phyloP scores from a whole-genome alignment of 768 basidiomycete species.

The Rhodotorula kratochvilovae region DNA sequence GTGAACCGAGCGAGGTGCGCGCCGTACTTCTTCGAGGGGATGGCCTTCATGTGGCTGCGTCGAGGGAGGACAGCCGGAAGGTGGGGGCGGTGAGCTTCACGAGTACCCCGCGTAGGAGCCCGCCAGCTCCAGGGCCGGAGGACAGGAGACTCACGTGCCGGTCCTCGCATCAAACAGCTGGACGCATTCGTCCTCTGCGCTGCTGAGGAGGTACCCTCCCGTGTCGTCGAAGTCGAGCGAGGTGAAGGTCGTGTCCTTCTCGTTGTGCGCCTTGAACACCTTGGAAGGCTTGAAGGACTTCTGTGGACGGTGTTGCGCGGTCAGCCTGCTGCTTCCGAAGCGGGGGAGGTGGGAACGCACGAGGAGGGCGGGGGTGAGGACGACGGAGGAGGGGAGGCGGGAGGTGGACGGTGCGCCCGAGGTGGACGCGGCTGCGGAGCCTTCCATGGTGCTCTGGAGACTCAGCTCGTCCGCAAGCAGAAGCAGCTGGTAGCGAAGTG shows the following conservation, averaged over 20 bases:
- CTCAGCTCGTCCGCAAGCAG: no score
- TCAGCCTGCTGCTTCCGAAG: no score
- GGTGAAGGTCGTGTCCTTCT: conserved; percentile 63
- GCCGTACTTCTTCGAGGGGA: conserved; percentile 94
- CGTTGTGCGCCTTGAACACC: conserved; percentile 75
- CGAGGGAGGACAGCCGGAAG: conserved; percentile 8
- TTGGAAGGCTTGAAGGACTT: conserved; percentile 70
- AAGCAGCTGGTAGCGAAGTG: no score
- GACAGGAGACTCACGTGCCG: conserved; percentile 90
- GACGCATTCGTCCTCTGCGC: conserved; percentile 87
- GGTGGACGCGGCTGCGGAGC: not conserved
- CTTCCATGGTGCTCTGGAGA: not conserved
- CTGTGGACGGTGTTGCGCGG: not conserved
- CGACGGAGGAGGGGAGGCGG: not conserved
- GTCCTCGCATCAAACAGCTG: conserved; percentile 79
- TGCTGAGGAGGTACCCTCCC: conserved; percentile 79
- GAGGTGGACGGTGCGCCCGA: not conserved
- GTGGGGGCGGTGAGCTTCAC: not conserved
- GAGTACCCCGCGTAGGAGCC: not conserved
- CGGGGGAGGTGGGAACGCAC: not conserved
- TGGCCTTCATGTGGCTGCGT: conserved; percentile 62
- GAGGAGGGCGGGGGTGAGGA: conserved; percentile 9
- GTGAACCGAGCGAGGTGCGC: conserved; percentile 91
- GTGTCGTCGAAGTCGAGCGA: conserved; percentile 85
- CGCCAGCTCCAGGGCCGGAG: not conserved